These are phyloP conservation scores for Termitomyces sp. DNA, from an alignment of 768 basidiomycete genomes.

Conservation along the genomic window DNA sequence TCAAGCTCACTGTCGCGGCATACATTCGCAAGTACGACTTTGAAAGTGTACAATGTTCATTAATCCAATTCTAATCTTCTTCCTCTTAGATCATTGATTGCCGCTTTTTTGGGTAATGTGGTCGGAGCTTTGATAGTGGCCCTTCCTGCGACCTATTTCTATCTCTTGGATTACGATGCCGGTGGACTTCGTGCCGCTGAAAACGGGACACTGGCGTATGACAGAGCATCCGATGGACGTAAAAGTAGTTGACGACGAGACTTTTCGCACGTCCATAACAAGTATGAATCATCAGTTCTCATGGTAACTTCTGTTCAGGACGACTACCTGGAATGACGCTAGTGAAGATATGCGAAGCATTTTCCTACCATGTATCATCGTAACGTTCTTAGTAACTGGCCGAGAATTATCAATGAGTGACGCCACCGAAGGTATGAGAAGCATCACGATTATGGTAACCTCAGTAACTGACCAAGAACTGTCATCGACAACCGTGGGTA, in stretches of 20 bases:
- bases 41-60: neutral
- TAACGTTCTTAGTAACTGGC: too few species aligned
- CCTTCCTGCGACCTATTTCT: constrained; percentile 60
- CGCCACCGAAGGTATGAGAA: too few species aligned
- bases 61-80: neutral
- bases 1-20: constrained; percentile 41
- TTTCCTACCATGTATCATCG: neutral
- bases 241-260: neutral
- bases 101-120: constrained; percentile 61
- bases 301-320: neutral
- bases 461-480: too few species aligned
- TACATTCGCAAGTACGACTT: constrained; percentile 63
- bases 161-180: constrained; percentile 45
- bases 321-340: neutral
- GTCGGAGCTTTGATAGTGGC: constrained; percentile 62
- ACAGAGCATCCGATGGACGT: neutral
- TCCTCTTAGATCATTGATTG: constrained; percentile 48
- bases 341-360: too few species aligned
- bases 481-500: too few species aligned
- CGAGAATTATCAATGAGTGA: too few species aligned
- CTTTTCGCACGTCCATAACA: neutral
- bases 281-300: neutral
- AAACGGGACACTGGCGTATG: constrained; percentile 15
- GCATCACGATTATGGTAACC: too few species aligned
- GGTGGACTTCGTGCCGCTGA: constrained; percentile 37